Conservation (phyloP, 2,329 filamentous ascomycete genomes). For the Fusarium sp. region DNA sequence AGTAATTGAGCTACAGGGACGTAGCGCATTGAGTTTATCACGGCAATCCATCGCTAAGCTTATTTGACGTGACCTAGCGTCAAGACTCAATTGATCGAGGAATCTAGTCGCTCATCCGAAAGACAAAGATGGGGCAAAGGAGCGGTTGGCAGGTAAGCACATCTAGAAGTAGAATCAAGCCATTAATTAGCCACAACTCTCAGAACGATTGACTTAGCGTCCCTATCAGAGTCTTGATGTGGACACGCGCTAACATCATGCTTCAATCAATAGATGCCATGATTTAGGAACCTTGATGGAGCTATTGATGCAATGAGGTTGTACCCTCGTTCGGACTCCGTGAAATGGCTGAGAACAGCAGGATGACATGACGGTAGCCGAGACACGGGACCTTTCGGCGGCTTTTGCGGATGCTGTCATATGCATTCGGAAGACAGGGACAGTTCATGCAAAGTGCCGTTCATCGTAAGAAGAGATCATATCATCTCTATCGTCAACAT, state of each 20-base stretch:
- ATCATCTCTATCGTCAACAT: not conserved
- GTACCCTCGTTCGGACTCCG: not conserved
- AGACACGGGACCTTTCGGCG: not conserved
- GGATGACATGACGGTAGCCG: not conserved
- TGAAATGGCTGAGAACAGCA: not conserved
- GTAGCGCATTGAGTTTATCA: too few relatives aligned
- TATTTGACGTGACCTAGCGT: accelerated
- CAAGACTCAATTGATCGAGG: too few relatives aligned
- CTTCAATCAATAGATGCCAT: accelerated
- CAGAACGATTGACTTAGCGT: too few relatives aligned
- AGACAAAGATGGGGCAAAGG: not conserved
- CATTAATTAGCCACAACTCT: too few relatives aligned
- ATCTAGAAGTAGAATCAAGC: too few relatives aligned
- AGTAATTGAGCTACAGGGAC: too few relatives aligned
- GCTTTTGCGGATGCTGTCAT: not conserved
- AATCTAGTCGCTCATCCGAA: too few relatives aligned
- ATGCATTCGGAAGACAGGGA: not conserved
- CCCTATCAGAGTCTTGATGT: too few relatives aligned
- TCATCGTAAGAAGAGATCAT: too few relatives aligned
- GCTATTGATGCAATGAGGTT: accelerated
- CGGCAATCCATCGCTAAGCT: too few relatives aligned
- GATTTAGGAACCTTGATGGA: not conserved
- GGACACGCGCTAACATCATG: too few relatives aligned
- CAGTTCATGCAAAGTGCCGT: not conserved
- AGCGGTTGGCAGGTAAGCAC: accelerated